Evolutionary conservation across 225 moss, liverwort and hornwort species (phyloP).

Genomic region (Ulota crispa): DNA sequence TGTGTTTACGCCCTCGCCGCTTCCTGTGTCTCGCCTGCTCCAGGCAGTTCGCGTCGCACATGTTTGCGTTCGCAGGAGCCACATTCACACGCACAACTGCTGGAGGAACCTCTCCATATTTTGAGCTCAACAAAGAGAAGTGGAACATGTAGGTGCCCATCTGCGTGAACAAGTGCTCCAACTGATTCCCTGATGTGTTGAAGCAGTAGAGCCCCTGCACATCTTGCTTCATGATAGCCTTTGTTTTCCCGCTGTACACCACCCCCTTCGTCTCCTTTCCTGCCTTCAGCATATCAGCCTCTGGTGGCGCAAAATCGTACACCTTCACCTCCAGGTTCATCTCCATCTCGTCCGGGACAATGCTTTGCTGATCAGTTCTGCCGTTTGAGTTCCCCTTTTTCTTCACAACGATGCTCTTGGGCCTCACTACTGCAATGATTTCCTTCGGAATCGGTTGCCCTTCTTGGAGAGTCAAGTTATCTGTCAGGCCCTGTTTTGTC

Average conservation of each 20-base stretch:
- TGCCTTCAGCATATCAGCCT: not conserved
- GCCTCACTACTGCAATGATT: conserved; percentile 56
- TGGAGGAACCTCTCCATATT: conserved; percentile 46
- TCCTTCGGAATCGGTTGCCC: conserved; percentile 48
- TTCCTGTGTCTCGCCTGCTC: conserved; percentile 25
- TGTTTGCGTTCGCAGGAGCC: conserved; percentile 29
- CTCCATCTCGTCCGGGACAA: conserved; percentile 47
- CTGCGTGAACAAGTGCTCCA: conserved; percentile 45
- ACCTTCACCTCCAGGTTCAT: conserved; percentile 58
- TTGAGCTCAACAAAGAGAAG: conserved; percentile 40
- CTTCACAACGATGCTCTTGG: conserved; percentile 25
- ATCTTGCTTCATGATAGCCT: conserved; percentile 37
- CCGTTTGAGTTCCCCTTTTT: not conserved
- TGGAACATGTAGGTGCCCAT: conserved; percentile 64
- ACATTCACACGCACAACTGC: conserved; percentile 55
- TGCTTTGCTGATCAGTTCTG: conserved; percentile 33
- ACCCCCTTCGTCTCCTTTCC: conserved; percentile 27
- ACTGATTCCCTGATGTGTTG: conserved; percentile 40
- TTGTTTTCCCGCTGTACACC: conserved; percentile 38
- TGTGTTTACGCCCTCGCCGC: conserved; percentile 23
- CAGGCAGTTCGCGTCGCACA: conserved; percentile 30
- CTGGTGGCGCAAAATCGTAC: conserved; percentile 42
- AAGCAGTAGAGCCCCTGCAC: conserved; percentile 55
- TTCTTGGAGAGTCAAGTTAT: conserved; percentile 38
- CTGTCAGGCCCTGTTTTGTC: conserved; percentile 44